Base-by-base conservation (phyloP, 1,284 basidiomycete species). In the Malassezia brasiliensis region DNA sequence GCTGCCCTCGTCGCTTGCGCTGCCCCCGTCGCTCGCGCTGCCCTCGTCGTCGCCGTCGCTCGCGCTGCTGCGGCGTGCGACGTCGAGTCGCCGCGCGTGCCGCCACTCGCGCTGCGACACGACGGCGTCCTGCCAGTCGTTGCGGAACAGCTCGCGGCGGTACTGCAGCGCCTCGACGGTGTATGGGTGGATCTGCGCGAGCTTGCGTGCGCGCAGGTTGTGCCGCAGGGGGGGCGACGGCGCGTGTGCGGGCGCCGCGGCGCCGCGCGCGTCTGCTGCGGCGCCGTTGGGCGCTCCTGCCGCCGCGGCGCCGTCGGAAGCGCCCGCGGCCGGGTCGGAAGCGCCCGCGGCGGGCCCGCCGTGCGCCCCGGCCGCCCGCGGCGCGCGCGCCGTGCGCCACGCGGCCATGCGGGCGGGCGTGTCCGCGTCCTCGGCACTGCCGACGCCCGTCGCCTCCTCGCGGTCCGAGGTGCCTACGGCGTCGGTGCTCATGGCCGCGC, bases 61-160 rank as follows among this genome's bases (percentile, higher is more conserved):
- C 25, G 25, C 25, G 25, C 25, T 25, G 7, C 64, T 51, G 62
- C 8, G 17, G 30, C 12, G 22, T 8, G 10, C 47, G n/a, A 60
- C 40, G 15, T 42, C 40, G 15, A 20, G 40, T 1, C 40, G 20
- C 30, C 40, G 20, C 4, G 40, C 37, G 53, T 62, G 9, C 44
- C 57, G 40, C 63, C 62, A 65, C 34, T 68, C 65, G 12, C 65
- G 56, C 19, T 71, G 67, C 1, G 65, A 62, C 1, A 77, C 75
- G 11, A 77, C 68, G 9, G 76, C 76, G 49, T 77, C 76, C 41
- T 72, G 52, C 76, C 76, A 77, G 31, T 76, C 69, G 60, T 76
- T 76, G 22, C 60, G 60, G n/a, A 69, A 60, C 20, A 77, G 57
- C 4, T 63, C 53, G n/a, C 62, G 56, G 28, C 69, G 68, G 62